Base-by-base conservation (phyloP, 176 grass and related monocot genomes). In the Coix lacrymajobi region DNA sequence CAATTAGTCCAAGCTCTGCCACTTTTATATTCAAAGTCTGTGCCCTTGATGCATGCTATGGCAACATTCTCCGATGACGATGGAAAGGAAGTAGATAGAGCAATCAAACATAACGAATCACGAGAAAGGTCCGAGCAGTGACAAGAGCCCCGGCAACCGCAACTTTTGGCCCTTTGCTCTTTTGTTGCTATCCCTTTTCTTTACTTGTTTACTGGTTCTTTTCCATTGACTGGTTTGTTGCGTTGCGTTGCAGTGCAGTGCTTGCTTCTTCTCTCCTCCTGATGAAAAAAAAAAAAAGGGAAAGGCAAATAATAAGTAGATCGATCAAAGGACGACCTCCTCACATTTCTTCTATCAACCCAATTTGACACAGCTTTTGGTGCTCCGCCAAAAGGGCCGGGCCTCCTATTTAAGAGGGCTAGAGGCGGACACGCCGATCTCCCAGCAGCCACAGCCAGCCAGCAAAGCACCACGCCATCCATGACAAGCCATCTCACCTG, bases 31-130 rank as follows among this genome's bases (percentile, higher is more conserved):
- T 31, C 66, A 7, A 48, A 31, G 29, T 36, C 61, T 67, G 4
- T 17, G 15, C 15, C 61, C 16, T 13, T 20, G 22, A 62, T 33
- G 85, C 51, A 39, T 69, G 34, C 5, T 26, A 30, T 41, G 22
- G 80, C 34, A 73, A 74, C 81, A 61, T 48, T 54, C 36, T 48
- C 62, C 49, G 51, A 87, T 26, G 77, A 17, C 4, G 61, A 84
- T 64, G 9, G 63, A 83, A 74, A 70, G 71, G 11, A 39, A 4
- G 17, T 46, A 84, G 57, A 4, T 46, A 84, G 57, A 4, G 75
- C 41, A 40, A 79, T 75, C 78, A 77, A 88, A 80, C 84, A 73
- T 58, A 84, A 83, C 87, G 90, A 89, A 92, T 89, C 84, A 92
- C 90, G 81, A 92, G 87, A 84, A 85, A 92, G 33, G 58, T 20